These are phyloP conservation scores for Russula sp. DNA, from an alignment of 768 basidiomycete species.

Conservation along the genomic window DNA sequence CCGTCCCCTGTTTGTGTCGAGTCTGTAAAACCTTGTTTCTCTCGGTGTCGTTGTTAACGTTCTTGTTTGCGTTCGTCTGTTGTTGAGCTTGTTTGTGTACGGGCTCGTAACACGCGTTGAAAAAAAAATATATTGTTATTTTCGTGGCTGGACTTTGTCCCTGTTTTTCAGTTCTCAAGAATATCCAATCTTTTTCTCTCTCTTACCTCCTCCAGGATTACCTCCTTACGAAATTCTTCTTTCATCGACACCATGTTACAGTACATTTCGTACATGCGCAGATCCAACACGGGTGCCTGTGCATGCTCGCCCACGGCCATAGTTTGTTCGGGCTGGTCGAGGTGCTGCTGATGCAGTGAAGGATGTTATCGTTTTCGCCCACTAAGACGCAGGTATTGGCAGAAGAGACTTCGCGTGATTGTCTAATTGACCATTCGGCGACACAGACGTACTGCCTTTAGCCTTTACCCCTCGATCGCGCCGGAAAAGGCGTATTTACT, in stretches of 20 bases:
- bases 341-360: constrained; percentile 73
- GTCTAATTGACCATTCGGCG: background rate
- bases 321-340: constrained; percentile 43
- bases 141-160: too few species aligned
- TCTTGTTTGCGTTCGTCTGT: background rate
- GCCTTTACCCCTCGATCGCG: constrained; percentile 41
- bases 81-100: constrained; percentile 1
- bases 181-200: constrained; percentile 43
- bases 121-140: constrained; percentile 20
- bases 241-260: constrained; percentile 79
- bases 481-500: too few species aligned
- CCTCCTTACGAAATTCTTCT: constrained; percentile 39
- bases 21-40: constrained; percentile 4
- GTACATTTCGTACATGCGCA: constrained; percentile 58
- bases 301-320: constrained; percentile 55
- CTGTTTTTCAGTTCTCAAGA: too few species aligned
- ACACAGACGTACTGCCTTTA: constrained; percentile 44
- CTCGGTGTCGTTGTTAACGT: constrained; percentile 1
- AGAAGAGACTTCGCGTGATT: too few species aligned
- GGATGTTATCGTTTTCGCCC: constrained; percentile 69
- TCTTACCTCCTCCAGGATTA: constrained; percentile 42
- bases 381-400: constrained; percentile 31
- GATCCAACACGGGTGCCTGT: constrained; percentile 59
- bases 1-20: too few species aligned
- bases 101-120: background rate